Percentiles rank a stretch among this genome's conserved stretches.
Evolutionary conservation across 345 rosid genomes (phyloP).

Genomic region (Adansonia digitata): DNA sequence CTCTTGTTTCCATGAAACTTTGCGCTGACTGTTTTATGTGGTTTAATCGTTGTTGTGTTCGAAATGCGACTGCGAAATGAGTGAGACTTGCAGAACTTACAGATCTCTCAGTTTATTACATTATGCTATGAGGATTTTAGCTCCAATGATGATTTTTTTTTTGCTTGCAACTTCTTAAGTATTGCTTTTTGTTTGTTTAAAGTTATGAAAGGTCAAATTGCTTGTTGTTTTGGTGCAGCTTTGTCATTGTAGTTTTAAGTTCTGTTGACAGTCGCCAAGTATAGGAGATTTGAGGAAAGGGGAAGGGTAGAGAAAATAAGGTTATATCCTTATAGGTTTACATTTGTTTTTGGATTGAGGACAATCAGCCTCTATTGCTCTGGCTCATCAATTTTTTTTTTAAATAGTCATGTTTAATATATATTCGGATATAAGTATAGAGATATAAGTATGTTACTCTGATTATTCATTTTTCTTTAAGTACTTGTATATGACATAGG

Average conservation of each 20-base stretch:
- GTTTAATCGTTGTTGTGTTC: neutral
- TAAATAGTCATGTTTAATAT: no score
- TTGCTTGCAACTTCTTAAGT: neutral
- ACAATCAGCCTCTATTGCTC: neutral
- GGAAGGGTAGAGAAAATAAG: constrained; percentile 12
- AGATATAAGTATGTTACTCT: no score
- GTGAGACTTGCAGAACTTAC: neutral
- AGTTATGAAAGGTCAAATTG: neutral
- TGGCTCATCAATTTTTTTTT: no score
- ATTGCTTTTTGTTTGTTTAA: neutral
- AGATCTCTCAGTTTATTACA: neutral
- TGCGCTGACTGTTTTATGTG: neutral
- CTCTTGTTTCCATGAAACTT: neutral
- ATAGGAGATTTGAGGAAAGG: neutral
- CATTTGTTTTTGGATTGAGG: neutral
- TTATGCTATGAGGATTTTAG: neutral
- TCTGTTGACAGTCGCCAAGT: neutral
- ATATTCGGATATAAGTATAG: no score
- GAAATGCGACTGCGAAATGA: neutral
- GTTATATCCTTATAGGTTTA: constrained; percentile 3
- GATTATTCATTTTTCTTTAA: no score
- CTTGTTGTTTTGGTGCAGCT: neutral
- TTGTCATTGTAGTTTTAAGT: neutral
- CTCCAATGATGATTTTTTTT: neutral
- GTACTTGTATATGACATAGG: no score